phyloP scores from a whole-genome alignment of 805 yeast genomes.

The Peterozyma xylosa region DNA sequence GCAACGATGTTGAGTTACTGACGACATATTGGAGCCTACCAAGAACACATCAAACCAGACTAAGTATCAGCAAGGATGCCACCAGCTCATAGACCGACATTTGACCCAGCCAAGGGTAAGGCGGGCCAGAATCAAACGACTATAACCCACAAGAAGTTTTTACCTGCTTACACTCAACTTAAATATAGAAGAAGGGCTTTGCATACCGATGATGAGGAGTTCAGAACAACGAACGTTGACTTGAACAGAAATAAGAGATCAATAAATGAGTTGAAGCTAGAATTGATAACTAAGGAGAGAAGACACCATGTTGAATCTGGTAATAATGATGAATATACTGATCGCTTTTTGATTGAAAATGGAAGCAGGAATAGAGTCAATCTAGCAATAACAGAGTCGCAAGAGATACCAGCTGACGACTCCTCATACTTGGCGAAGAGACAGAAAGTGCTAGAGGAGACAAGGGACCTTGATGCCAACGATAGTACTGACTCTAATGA shows the following conservation, averaged over 20 bases:
- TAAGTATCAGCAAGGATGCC: slow-evolving; percentile 33
- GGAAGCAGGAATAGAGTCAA: not conserved
- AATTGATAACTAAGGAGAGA: slow-evolving; percentile 10
- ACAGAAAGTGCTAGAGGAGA: slow-evolving; percentile 11
- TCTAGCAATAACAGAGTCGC: not conserved
- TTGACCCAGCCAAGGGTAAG: slow-evolving; percentile 57
- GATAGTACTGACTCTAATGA: slow-evolving; percentile 9
- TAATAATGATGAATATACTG: not conserved
- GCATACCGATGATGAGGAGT: slow-evolving; percentile 34
- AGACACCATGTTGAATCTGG: not conserved
- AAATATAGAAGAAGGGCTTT: slow-evolving; percentile 32
- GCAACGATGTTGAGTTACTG: too few relatives aligned
- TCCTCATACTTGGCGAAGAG: slow-evolving; percentile 9
- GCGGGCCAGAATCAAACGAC: slow-evolving; percentile 32
- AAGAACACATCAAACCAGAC: too few relatives aligned
- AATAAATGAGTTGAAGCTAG: slow-evolving; percentile 13
- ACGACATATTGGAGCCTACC: too few relatives aligned
- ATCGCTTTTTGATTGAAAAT: slow-evolving; percentile 3
- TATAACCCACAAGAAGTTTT: slow-evolving; percentile 43
- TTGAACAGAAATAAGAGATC: slow-evolving; percentile 10
- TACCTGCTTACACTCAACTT: slow-evolving; percentile 47
- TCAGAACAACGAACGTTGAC: slow-evolving; percentile 2
- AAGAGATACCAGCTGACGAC: not conserved
- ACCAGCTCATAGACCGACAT: slow-evolving; percentile 63
- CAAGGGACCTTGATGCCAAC: slow-evolving; percentile 5